These are phyloP conservation scores for Arctium lappa DNA, from an alignment of 129 eudicot genomes.

Conservation along the genomic window DNA sequence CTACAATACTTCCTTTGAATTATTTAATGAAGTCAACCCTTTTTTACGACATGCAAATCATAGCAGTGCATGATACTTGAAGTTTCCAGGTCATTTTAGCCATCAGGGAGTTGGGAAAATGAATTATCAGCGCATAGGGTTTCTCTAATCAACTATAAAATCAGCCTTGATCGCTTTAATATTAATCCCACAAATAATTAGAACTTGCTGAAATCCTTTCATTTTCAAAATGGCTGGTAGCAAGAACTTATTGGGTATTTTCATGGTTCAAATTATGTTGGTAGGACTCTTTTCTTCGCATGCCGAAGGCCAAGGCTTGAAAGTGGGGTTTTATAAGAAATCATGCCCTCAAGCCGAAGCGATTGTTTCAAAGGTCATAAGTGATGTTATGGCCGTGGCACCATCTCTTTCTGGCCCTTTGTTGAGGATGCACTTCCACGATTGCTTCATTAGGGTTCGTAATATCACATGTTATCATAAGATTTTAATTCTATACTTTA, in stretches of 20 bases:
- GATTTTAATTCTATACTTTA: neutral
- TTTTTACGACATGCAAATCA: neutral
- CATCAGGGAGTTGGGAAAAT: neutral
- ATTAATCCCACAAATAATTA: conserved; percentile 15
- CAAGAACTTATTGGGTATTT: conserved; percentile 6
- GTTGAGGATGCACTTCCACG: conserved; percentile 66
- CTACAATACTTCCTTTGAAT: neutral
- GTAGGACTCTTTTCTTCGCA: conserved; percentile 11
- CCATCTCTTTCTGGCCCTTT: conserved; percentile 65
- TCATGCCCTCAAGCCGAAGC: conserved; percentile 56
- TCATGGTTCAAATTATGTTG: conserved; percentile 16
- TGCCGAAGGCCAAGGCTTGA: conserved; percentile 36
- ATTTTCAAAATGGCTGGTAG: conserved; percentile 4
- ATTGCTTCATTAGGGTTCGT: conserved; percentile 66
- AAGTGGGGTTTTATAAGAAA: conserved; percentile 50
- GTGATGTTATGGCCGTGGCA: conserved; percentile 39
- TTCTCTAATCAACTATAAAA: conserved; percentile 3
- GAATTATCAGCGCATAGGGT: neutral
- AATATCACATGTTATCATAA: neutral
- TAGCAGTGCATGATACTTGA: conserved; percentile 1
- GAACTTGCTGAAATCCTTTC: neutral
- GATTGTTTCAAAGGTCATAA: conserved; percentile 28
- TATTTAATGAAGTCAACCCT: neutral
- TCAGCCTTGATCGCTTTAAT: neutral
- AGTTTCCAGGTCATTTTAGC: neutral